Evolutionary conservation across 805 yeast genomes (phyloP), one percentile per base, ranked within the genome.

Genomic region (Danielozyma ontarioensis): DNA sequence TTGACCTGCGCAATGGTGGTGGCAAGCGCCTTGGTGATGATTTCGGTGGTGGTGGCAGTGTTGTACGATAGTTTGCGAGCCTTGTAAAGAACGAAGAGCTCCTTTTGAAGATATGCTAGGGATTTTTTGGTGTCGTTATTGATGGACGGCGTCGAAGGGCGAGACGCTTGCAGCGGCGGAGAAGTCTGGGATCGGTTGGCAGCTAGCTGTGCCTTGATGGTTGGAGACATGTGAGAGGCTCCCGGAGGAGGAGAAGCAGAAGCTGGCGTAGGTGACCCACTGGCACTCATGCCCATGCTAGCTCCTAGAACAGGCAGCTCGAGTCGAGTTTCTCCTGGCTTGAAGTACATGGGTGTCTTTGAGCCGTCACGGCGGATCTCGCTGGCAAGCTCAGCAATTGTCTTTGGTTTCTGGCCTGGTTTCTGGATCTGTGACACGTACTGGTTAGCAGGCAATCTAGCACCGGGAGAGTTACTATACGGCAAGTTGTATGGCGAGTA

Each of bases 1-100:
- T 83, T 82, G 7, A 84, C 90, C 54, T 84, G 93, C 8, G 94
- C 90, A 41, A 89, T 87, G 0, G 96, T 90, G 66, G 89, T 83
- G 3, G 96, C 96, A 45, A 89, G 68, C 1, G 96, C 96, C 47
- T 84, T 88, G 6, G 96, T 89, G 46, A 89, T 67, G 34, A 88
- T 78, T 38, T 79, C 84, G 0, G 96, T 84, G 32, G 90, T 86
- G 5, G 87, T 78, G 17, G 83, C 88, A 25, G 86, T 84, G 37
- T 83, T 86, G 39, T 80, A 76, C 38, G 86, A 76, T 27, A 67
- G 48, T 45, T 76, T 82, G 40, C 88, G 66, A 35, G 83, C 85
- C 49, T 84, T 85, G 21, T 94, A 83, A 36, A 89, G 72, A 11
- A 79, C 73, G 47, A 86, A 81, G 16, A 90, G 65, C 52, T 89